A percentile compares a stretch with the other conserved stretches of the same genome.
phyloP scores from a whole-genome alignment of 306 rosid species.

The Aeschynomene evenia region DNA sequence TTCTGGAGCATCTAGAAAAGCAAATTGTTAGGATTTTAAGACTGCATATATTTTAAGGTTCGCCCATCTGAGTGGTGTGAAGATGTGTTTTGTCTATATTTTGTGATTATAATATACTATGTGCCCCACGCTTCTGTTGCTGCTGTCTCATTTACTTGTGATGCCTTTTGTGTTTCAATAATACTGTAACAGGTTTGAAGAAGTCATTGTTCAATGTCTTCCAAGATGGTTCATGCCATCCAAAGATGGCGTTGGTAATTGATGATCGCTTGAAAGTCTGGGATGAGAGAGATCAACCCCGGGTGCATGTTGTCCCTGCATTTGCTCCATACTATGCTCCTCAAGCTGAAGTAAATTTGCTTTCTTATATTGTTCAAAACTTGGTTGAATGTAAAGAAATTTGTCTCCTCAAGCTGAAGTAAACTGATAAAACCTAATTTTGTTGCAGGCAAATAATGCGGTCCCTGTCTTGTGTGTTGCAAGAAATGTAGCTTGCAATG shows the following conservation, averaged over 20 bases:
- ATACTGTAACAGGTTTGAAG: conserved; percentile 61
- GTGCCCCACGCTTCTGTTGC: conserved; percentile 18
- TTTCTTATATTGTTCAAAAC: conserved; percentile 28
- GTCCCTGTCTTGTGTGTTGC: conserved; percentile 95
- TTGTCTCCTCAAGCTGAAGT: conserved; percentile 1
- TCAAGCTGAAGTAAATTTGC: conserved; percentile 79
- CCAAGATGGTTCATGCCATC: conserved; percentile 87
- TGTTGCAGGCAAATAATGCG: conserved; percentile 73
- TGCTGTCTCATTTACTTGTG: conserved; percentile 15
- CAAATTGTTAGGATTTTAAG: background rate
- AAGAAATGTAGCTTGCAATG: conserved; percentile 97
- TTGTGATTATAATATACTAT: background rate
- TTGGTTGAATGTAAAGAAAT: background rate
- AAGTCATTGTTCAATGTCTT: conserved; percentile 94
- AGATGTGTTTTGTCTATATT: background rate
- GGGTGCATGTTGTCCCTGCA: conserved; percentile 99
- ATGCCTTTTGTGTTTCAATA: conserved; percentile 11
- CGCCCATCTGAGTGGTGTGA: conserved; percentile 6
- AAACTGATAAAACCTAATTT: conserved; percentile 35
- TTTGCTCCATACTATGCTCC: conserved; percentile 98
- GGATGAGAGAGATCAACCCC: conserved; percentile 97
- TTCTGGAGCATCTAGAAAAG: background rate
- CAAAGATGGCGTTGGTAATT: conserved; percentile 93
- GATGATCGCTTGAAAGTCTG: conserved; percentile 99
- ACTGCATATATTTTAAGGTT: background rate